Base-by-base conservation (phyloP, 345 rosid species). In the Bruguiera sexangula region DNA sequence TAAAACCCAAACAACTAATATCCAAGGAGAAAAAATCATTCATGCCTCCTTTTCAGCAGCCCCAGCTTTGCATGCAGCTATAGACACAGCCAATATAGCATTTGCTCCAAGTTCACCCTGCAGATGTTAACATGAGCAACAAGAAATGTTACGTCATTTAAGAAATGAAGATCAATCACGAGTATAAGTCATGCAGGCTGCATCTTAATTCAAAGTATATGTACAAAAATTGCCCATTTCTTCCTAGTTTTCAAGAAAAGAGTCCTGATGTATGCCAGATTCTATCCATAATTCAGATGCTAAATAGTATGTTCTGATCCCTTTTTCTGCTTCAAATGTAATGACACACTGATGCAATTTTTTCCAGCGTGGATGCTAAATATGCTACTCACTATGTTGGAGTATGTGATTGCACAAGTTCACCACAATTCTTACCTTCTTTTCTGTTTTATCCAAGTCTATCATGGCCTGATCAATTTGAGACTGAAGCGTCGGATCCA, bases 51-150 rank as follows among this genome's bases (percentile, higher is more conserved):
- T 95, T 84, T 87, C 96, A 74, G 97, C 99, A 78, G 99, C 99
- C 60, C 99, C 99, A 79, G 99, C 99, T 78, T 89, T 95, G 82
- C 99, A 95, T 60, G 98, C 99, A 81, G 99, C 98, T 61, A 95
- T 84, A 43, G 99, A 90, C 59, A 95, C 97, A 72, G 99, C 99
- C 75, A 90, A 73, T 62, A 92, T 84, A 67, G 99, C 98, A 76
- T 95, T 95, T 58, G 86, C 94, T 60, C 98, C 99, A 66, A 95
- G 98, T 75, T 92, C 97, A 76, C 77, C 69, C 99, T 90, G 86
- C 55, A 62, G 57, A 73, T 72, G 16, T 69, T 62, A 15, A 27
- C 16, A 15, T 34, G 52, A 39, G 24, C 6, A 50, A 39, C 69
- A 73, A 58, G 75, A 51, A 69, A 62, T 20, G 26, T 20, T 57